A percentile compares a stretch with the other conserved stretches of the same genome.
Evolutionary conservation across 192 early-diverging fungal species (phyloP).

Genomic region (Pilobolus umbonatus): DNA sequence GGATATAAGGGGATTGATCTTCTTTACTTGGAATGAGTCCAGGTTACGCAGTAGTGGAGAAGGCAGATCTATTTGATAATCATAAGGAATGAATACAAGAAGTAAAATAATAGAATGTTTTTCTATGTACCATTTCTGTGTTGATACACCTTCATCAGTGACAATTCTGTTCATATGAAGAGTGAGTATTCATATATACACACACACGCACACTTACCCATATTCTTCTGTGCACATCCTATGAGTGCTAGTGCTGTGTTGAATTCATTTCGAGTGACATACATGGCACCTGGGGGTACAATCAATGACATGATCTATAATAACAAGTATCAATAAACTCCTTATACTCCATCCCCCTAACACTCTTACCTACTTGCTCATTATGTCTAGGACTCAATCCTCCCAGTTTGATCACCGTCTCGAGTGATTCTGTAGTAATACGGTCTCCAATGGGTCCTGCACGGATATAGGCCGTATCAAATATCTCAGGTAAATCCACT

Average conservation of each 20-base stretch:
- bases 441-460: conserved; percentile 44
- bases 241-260: conserved; percentile 63
- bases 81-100: background rate
- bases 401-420: conserved; percentile 37
- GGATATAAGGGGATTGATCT: conserved; percentile 8
- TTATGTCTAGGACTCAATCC: conserved; percentile 2
- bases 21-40: conserved; percentile 39
- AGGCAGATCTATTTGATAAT: conserved; percentile 46
- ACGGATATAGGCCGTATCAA: conserved; percentile 42
- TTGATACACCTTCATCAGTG: conserved; percentile 55
- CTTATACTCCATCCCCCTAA: background rate
- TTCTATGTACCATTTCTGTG: conserved; percentile 49
- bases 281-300: conserved; percentile 37
- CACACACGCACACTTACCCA: conserved; percentile 34
- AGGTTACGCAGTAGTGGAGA: conserved; percentile 53
- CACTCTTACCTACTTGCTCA: conserved; percentile 11
- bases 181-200: background rate
- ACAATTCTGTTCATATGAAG: conserved; percentile 35
- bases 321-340: background rate
- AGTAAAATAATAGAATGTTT: background rate
- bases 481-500: conserved; percentile 45
- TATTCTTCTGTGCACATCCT: conserved; percentile 73
- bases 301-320: conserved; percentile 42
- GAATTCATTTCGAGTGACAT: conserved; percentile 57
- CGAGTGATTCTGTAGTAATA: conserved; percentile 40